Base-by-base conservation (phyloP, 371 early-diverging fungal genomes). In the Dichotomocladium elegans region DNA sequence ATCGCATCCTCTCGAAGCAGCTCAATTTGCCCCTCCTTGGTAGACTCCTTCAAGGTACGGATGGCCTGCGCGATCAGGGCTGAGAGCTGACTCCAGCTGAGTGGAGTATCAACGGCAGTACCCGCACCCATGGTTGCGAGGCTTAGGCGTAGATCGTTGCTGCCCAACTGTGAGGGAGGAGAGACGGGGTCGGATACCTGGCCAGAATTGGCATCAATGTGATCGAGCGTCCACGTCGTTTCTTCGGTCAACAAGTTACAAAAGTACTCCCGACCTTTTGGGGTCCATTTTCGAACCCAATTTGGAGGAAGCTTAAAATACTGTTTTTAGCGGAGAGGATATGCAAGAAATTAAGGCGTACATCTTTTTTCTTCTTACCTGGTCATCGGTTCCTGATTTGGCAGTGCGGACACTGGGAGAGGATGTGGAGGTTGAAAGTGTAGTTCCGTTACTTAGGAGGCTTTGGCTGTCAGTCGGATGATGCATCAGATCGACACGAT, bases 181-280 rank as follows among this genome's bases (percentile, higher is more conserved):
- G 53, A 44, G 26, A 27, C 33, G 17, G 53, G 53, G n/a, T 31
- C 27, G 3, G 46, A 9, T 17, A 25, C 28, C 14, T 9, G 3
- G 2, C 77, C 77, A n/a, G 77, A 66, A 19, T 62, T 58, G 27
- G 68, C 64, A 61, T 76, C 77, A 41, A 76, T 60, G 33, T 72
- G 61, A 33, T 76, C 77, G 41, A 72, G 45, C 17, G 63, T 72
- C 85, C 89, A 93, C n/a, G 81, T 83, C 4, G 90, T 88, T 58
- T 86, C 78, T 48, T 91, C 87, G 4, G 91, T 89, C 27, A 85
- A 68, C 28, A 85, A 62, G 65, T 93, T 92, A 64, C 77, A 90
- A 60, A 80, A 92, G 64, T 91, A 93, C 12, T 73, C 73, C 46
- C 83, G 76, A 9, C 90, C 90, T 48, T 85, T 74, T 14, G 85